Evolutionary conservation across 345 rosid genomes (phyloP), one percentile per base, ranked within the genome.

Genomic region (Firmiana major): DNA sequence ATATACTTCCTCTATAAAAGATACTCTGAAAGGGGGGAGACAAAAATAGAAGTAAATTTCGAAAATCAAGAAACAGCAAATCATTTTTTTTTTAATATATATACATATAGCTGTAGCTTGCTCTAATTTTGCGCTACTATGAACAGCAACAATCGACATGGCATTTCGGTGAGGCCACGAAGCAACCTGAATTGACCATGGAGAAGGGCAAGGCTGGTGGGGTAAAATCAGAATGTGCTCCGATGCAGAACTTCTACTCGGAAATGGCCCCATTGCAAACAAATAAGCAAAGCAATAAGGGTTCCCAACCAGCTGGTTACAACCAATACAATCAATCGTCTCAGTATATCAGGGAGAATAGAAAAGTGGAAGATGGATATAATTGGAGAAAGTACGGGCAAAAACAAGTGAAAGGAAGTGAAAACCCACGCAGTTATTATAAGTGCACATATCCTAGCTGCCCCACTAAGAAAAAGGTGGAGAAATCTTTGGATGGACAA

Each of bases 361-460:
- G 81, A 63, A 90, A 89, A 78, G 85, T 94, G 62, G 97, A 91
- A 10, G 99, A 95, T 81, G 99, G 99, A 45, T 94, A 94, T 81
- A 94, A 91, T 57, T 94, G 99, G 99, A 88, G 98, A 68, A 94
- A 94, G 71, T 95, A 95, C 77, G 99, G 99, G 24, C 98, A 95
- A 79, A 95, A 95, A 82, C 97, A 91, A 62, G 98, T 93, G 57
- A 95, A 95, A 87, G 98, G 99, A 34, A 93, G 99, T 43, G 99
- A 95, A 77, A 93, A 93, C 75, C 99, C 98, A 5, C 85, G 99
- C 45, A 95, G 99, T 76, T 95, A 95, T 84, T 93, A 91, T 80
- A 93, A 93, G 87, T 95, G 99, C 89, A 90, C 98, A 24, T 89
- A n/a, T 84, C 97, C 93, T 0, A 85, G 68, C 79, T 95, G 98